phyloP scores from a whole-genome alignment of 768 basidiomycete genomes.

The Daedaleopsis sinensis region DNA sequence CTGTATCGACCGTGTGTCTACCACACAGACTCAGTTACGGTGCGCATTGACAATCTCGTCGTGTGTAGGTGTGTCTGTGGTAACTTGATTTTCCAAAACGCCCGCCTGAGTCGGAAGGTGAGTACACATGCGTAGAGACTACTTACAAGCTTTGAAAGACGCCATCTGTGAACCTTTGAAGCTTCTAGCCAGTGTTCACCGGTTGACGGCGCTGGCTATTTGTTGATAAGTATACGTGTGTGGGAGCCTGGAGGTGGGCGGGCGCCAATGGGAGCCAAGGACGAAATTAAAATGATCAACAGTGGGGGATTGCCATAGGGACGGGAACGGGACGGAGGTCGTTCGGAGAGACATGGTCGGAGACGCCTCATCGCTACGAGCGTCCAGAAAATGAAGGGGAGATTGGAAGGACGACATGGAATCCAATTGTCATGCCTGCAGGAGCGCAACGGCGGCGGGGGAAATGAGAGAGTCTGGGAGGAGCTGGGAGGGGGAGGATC shows the following conservation, averaged over 20 bases:
- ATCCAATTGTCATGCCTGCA: conserved; percentile 8
- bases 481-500: background rate
- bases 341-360: background rate
- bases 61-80: too few relatives aligned
- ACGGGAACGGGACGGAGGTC: background rate
- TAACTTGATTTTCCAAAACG: too few relatives aligned
- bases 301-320: conserved; percentile 16
- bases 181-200: too few relatives aligned
- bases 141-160: too few relatives aligned
- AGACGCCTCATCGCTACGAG: conserved; percentile 8
- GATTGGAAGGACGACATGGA: conserved; percentile 4
- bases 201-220: too few relatives aligned
- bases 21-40: too few relatives aligned
- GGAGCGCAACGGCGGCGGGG: background rate
- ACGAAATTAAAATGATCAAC: conserved; percentile 18
- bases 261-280: conserved; percentile 6
- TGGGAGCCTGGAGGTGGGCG: background rate
- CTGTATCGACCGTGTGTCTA: too few relatives aligned
- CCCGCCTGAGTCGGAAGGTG: too few relatives aligned
- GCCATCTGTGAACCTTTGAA: too few relatives aligned
- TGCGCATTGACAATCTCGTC: too few relatives aligned
- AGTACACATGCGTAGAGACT: too few relatives aligned
- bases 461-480: background rate
- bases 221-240: background rate
- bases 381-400: background rate